Percentiles rank a stretch among this genome's conserved stretches.
Evolutionary conservation across 352 stramenopile species (phyloP).

Genomic region (Globisporangium solare): DNA sequence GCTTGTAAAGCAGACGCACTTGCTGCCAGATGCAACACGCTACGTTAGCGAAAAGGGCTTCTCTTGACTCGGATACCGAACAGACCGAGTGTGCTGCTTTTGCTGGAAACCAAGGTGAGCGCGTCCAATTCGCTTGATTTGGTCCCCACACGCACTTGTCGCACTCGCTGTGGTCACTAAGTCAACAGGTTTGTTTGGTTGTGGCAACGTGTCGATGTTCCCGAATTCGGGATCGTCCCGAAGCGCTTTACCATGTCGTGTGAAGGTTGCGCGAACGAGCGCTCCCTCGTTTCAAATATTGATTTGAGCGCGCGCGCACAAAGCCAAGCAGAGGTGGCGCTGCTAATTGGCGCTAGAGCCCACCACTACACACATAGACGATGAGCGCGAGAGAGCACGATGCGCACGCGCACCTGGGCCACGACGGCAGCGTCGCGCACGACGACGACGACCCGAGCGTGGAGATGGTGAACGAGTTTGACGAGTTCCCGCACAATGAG

Average conservation of each 20-base stretch:
- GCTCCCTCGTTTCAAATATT: slow-evolving; percentile 9
- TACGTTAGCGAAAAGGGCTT: too few species aligned
- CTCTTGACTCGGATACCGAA: too few species aligned
- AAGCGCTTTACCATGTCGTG: neutral
- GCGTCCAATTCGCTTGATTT: too few species aligned
- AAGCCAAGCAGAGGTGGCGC: neutral
- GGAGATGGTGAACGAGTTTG: slow-evolving; percentile 18
- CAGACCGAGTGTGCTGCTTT: too few species aligned
- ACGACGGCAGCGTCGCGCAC: neutral
- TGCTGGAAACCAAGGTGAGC: too few species aligned
- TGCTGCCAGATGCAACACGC: too few species aligned
- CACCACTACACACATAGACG: neutral
- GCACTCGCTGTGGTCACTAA: too few species aligned
- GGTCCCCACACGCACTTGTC: too few species aligned
- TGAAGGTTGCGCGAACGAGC: slow-evolving; percentile 1
- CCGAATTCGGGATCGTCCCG: too few species aligned
- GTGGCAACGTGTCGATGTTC: too few species aligned
- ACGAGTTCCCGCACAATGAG: slow-evolving; percentile 55
- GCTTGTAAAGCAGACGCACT: too few species aligned
- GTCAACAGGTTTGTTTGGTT: too few species aligned
- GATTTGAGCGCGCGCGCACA: slow-evolving; percentile 3
- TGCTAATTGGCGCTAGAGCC: neutral
- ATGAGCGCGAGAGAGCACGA: slow-evolving; percentile 1
- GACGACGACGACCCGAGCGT: slow-evolving; percentile 8
- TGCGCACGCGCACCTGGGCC: neutral